These are phyloP conservation scores for Rhododendron mucronatum DNA, from an alignment of 148 eudicot genomes.

Conservation along the genomic window DNA sequence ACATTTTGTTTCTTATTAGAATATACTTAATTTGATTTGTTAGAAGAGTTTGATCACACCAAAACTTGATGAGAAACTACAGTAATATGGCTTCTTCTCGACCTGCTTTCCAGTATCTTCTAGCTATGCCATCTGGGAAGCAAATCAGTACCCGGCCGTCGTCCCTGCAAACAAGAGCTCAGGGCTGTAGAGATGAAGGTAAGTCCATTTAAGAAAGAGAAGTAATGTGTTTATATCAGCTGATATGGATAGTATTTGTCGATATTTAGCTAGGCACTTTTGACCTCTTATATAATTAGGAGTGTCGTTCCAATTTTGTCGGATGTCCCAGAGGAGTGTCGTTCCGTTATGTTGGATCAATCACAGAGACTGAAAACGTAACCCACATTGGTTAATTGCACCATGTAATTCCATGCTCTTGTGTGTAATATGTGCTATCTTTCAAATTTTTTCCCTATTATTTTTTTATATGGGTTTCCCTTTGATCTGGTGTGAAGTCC, in stretches of 20 bases:
- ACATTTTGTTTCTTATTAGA: background rate
- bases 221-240: background rate
- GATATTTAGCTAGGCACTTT: background rate
- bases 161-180: slow-evolving; percentile 25
- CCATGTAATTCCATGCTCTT: too few species aligned
- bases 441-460: too few species aligned
- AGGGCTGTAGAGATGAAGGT: slow-evolving; percentile 31
- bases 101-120: background rate
- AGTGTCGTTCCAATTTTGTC: too few species aligned
- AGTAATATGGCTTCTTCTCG: slow-evolving; percentile 9
- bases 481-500: too few species aligned
- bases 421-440: too few species aligned
- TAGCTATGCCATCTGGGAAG: background rate
- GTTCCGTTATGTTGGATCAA: too few species aligned
- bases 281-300: background rate
- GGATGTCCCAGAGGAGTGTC: too few species aligned
- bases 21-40: background rate
- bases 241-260: background rate
- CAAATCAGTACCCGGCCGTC: background rate
- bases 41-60: background rate
- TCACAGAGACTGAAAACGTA: too few species aligned
- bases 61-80: background rate
- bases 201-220: background rate
- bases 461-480: too few species aligned
- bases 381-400: too few species aligned